phyloP scores from a whole-genome alignment of 164 flowering plant species.

The Vitis rupestris region DNA sequence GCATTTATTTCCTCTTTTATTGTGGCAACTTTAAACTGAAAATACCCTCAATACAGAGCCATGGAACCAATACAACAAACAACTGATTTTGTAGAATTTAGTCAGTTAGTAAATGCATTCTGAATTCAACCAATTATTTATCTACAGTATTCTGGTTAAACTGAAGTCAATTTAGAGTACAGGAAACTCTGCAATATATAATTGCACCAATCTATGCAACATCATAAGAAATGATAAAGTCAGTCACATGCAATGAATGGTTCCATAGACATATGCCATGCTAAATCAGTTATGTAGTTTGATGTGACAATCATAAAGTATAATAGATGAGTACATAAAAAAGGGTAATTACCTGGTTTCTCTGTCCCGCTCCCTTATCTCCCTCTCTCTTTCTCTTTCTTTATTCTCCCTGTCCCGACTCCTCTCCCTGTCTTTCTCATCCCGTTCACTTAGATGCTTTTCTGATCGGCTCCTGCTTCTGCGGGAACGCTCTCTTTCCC shows the following conservation, averaged over 20 bases:
- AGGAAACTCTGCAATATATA: not conserved
- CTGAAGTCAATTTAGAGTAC: not conserved
- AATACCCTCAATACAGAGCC: not conserved
- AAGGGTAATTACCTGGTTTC: slow-evolving; percentile 59
- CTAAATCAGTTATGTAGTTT: not conserved
- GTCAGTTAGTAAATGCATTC: not conserved
- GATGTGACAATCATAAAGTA: not conserved
- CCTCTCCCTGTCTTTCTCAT: slow-evolving; percentile 42
- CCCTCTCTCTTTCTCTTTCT: slow-evolving; percentile 53
- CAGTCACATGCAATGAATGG: too few species aligned
- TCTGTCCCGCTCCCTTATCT: slow-evolving; percentile 45
- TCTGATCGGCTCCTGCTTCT: slow-evolving; percentile 70
- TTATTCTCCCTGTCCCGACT: slow-evolving; percentile 32
- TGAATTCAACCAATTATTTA: not conserved
- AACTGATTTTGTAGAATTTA: not conserved
- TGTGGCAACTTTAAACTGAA: not conserved
- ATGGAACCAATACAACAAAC: not conserved
- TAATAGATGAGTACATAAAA: not conserved
- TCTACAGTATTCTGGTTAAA: not conserved
- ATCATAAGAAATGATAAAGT: too few species aligned
- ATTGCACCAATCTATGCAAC: too few species aligned
- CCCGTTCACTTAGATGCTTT: slow-evolving; percentile 43
- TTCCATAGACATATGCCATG: not conserved
- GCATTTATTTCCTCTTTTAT: not conserved
- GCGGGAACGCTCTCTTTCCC: slow-evolving; percentile 54